phyloP scores from a whole-genome alignment of 768 basidiomycete species.

The Collybia sordida region DNA sequence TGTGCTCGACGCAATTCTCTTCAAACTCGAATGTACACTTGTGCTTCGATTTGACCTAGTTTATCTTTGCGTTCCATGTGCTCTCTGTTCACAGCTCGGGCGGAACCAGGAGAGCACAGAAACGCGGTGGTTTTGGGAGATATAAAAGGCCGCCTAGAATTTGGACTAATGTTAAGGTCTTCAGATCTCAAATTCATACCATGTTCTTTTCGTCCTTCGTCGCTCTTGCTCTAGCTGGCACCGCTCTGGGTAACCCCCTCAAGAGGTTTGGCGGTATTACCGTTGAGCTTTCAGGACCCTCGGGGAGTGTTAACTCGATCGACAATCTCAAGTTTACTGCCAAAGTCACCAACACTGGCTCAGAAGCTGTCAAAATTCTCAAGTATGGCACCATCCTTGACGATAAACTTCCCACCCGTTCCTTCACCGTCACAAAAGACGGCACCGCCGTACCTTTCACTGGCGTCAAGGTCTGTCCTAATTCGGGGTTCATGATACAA shows the following conservation, averaged over 20 bases:
- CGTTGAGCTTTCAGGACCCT: conserved; percentile 27
- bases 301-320: conserved; percentile 32
- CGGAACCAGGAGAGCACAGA: too few species aligned
- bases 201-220: conserved; percentile 21
- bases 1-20: too few species aligned
- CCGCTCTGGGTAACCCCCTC: conserved; percentile 29
- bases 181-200: too few species aligned
- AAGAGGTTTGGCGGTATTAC: conserved; percentile 29
- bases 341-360: conserved; percentile 38
- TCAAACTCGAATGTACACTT: too few species aligned
- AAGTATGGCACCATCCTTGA: conserved; percentile 49
- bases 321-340: conserved; percentile 40
- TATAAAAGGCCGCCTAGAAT: too few species aligned
- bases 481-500: not conserved
- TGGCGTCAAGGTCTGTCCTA: conserved; percentile 37
- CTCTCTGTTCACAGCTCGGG: too few species aligned
- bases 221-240: conserved; percentile 24
- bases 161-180: too few species aligned
- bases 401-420: conserved; percentile 37
- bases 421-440: conserved; percentile 42
- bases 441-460: conserved; percentile 37
- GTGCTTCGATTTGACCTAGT: too few species aligned
- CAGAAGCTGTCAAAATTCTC: conserved; percentile 39
- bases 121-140: too few species aligned
- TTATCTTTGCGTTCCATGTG: too few species aligned